Conservation (phyloP, 768 basidiomycete species). For the Galerina sulciceps region DNA sequence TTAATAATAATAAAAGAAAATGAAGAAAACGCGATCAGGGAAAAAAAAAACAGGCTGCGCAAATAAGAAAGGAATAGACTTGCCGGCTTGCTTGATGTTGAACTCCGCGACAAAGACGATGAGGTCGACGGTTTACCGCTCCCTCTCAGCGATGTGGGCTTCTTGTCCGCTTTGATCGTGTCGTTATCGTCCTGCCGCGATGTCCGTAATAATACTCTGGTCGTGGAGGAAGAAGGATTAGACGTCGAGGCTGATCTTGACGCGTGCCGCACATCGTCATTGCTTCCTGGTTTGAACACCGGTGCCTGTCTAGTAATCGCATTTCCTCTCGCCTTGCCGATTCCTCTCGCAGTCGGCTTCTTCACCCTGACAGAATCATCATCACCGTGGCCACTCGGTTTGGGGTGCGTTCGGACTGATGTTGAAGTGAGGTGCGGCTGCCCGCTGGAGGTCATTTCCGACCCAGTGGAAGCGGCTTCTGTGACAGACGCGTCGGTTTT, state of each 20-base stretch:
- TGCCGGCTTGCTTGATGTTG: slow-evolving; percentile 10
- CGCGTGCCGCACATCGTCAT: slow-evolving; percentile 9
- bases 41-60: not conserved
- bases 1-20: slow-evolving; percentile 10
- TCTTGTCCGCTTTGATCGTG: slow-evolving; percentile 13
- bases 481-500: slow-evolving; percentile 12
- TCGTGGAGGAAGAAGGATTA: slow-evolving; percentile 8
- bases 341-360: slow-evolving; percentile 9
- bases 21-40: not conserved
- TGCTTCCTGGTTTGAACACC: slow-evolving; percentile 19
- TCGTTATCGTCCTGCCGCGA: slow-evolving; percentile 4
- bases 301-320: slow-evolving; percentile 8
- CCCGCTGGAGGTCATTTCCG: not conserved
- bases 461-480: not conserved
- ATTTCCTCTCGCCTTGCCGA: slow-evolving; percentile 8
- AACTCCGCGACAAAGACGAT: not conserved
- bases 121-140: slow-evolving; percentile 9
- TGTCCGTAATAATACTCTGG: slow-evolving; percentile 1
- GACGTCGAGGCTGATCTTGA: slow-evolving; percentile 10
- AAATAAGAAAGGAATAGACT: slow-evolving; percentile 3
- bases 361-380: slow-evolving; percentile 1
- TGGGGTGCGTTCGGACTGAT: not conserved
- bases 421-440: not conserved
- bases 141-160: slow-evolving; percentile 8
- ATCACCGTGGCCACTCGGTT: not conserved